Percentiles rank a stretch among this genome's conserved stretches.
phyloP scores from a whole-genome alignment of 306 rosid species.

The Quercus bicolor region DNA sequence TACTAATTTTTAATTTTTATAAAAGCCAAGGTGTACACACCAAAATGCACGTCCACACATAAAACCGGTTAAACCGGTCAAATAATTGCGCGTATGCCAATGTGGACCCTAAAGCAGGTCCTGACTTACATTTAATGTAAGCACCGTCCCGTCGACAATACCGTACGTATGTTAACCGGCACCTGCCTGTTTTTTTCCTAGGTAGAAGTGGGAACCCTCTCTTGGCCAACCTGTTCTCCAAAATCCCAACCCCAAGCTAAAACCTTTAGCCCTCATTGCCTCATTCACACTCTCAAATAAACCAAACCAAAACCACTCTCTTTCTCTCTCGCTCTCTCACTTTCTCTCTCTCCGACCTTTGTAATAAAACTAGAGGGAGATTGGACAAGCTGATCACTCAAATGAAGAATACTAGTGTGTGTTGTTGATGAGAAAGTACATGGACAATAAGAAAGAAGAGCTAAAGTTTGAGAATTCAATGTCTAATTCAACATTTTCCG shows the following conservation, averaged over 20 bases:
- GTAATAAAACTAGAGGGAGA: constrained; percentile 31
- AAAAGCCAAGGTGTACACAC: constrained; percentile 45
- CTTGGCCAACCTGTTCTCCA: constrained; percentile 72
- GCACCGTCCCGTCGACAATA: constrained; percentile 36
- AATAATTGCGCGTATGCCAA: constrained; percentile 48
- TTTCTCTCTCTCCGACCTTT: not conserved
- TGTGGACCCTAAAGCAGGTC: constrained; percentile 47
- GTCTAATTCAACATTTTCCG: constrained; percentile 52
- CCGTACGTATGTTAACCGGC: constrained; percentile 50
- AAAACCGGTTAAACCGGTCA: constrained; percentile 64
- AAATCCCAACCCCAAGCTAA: constrained; percentile 35
- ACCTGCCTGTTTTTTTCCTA: constrained; percentile 41
- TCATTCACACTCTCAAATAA: not conserved
- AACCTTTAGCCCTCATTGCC: not conserved
- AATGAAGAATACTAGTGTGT: constrained; percentile 36
- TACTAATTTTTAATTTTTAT: no score
- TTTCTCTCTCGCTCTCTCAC: constrained; percentile 1
- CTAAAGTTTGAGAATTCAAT: constrained; percentile 21
- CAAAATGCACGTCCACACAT: constrained; percentile 34
- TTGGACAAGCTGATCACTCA: constrained; percentile 30
- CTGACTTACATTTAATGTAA: constrained; percentile 35
- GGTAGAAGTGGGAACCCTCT: constrained; percentile 57
- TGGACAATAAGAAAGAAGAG: constrained; percentile 50
- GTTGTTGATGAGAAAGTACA: constrained; percentile 28
- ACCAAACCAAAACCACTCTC: not conserved